Percentiles rank a stretch among this genome's conserved stretches.
phyloP scores from a whole-genome alignment of 352 stramenopile genomes.

The Pythium apleroticum region DNA sequence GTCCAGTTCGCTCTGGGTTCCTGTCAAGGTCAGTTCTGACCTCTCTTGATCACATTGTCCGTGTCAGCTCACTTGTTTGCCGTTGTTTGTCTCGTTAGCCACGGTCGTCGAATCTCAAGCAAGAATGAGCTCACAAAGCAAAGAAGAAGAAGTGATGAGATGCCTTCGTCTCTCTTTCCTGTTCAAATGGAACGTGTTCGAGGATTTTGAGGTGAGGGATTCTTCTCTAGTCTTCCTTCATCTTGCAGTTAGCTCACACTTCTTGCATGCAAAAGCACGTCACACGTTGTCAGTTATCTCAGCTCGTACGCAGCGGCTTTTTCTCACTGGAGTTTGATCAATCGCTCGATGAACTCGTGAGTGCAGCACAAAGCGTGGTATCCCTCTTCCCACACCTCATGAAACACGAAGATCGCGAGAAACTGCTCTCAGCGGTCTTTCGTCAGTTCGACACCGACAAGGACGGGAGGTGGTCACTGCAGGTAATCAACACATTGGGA shows the following conservation, averaged over 20 bases:
- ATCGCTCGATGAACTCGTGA: constrained; percentile 38
- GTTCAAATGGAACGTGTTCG: constrained; percentile 43
- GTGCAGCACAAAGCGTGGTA: constrained; percentile 24
- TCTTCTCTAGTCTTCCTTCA: neutral
- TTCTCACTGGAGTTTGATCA: constrained; percentile 40
- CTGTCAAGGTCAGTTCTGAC: constrained; percentile 37
- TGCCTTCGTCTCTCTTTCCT: constrained; percentile 41
- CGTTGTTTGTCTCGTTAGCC: constrained; percentile 4
- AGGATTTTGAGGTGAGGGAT: constrained; percentile 16
- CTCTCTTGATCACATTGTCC: too few species aligned
- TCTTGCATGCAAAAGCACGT: constrained; percentile 5
- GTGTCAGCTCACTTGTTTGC: too few species aligned
- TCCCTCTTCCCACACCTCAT: constrained; percentile 29
- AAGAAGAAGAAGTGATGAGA: neutral
- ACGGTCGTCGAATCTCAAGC: constrained; percentile 19
- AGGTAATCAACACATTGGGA: too few species aligned
- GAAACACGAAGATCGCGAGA: constrained; percentile 45
- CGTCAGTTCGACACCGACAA: constrained; percentile 41
- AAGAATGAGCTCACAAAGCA: neutral
- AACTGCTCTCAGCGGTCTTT: constrained; percentile 41
- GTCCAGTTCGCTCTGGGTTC: constrained; percentile 36
- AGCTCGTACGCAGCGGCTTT: constrained; percentile 34
- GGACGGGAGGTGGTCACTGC: constrained; percentile 38
- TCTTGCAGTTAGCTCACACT: neutral
- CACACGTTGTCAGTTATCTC: constrained; percentile 22